Evolutionary conservation across 2,329 filamentous ascomycete species (phyloP), one percentile per base, ranked within the genome.

Genomic region (Geosmithia flava): DNA sequence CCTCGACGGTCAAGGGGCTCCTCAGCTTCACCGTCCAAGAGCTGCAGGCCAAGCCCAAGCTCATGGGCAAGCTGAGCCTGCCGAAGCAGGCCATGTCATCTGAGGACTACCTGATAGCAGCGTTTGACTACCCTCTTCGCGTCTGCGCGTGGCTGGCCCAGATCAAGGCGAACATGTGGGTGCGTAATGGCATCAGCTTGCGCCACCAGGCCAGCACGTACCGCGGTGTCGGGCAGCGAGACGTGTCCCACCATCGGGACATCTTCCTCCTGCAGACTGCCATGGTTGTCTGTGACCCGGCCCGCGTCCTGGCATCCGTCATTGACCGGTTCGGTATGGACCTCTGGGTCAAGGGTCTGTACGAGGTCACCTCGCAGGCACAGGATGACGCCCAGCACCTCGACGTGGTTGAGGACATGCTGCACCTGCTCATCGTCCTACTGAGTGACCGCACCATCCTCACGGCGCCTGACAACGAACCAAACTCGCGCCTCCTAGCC

Each of bases 101-200:
- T 0, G 86, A 95, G 56, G 88, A 95, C 60, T 83, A 90, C 58
- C 71, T 95, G 20, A 81, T 95, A 62, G 83, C 86, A 2, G 80
- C 89, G 47, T 95, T 98, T 58, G 93, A 98, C 62, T 95, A 87
- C 57, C 91, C 94, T 1, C 72, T 98, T 3, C 79, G 94, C 47
- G 90, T 97, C 1, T 96, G 89, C 61, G 89, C 88, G 19, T 98
- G 93, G 93, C 72, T 98, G 30, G 87, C 93, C 6, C 94, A 98
- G 68, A 97, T 98, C 81, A 95, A 95, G 63, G 89, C 91, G 17
- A 87, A 89, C 47, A 95, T 97, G 82, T 98, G 94, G 93, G 91
- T 98, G 53, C 82, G 93, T 49, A 98, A 98, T 60, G 93, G 93
- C 2, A 88, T 98, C 59, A 97, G 91, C 57, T 76, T 98, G 47